Conservation (phyloP, 2,329 filamentous ascomycete genomes). For the Phaeophleospora eucalypticola region DNA sequence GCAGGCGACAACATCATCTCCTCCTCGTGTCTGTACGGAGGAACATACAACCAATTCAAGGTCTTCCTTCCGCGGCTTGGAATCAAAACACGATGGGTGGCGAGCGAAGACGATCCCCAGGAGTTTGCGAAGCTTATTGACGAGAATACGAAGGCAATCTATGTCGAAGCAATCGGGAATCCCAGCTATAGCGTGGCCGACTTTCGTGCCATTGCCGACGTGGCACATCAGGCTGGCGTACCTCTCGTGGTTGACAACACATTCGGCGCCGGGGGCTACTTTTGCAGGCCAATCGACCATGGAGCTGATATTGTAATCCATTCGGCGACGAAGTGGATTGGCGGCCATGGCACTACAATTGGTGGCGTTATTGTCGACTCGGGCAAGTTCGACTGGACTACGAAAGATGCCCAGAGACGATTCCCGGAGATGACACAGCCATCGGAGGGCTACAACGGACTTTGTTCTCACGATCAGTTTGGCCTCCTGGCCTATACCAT, state of each 20-base stretch:
- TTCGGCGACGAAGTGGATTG: slow-evolving; percentile 32
- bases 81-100: slow-evolving; percentile 15
- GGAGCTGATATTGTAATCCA: slow-evolving; percentile 30
- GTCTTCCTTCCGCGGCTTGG: too few relatives aligned
- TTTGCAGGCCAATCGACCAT: slow-evolving; percentile 21
- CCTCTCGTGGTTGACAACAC: slow-evolving; percentile 26
- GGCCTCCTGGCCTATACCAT: slow-evolving; percentile 21
- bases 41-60: slow-evolving; percentile 1
- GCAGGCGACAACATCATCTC: slow-evolving; percentile 1
- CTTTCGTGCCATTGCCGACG: slow-evolving; percentile 1
- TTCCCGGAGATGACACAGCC: slow-evolving; percentile 26
- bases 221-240: slow-evolving; percentile 1
- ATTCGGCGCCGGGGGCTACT: slow-evolving; percentile 27
- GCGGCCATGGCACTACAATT: slow-evolving; percentile 30
- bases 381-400: slow-evolving; percentile 30
- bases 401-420: too few relatives aligned
- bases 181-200: slow-evolving; percentile 2
- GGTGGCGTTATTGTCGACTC: slow-evolving; percentile 29
- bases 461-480: slow-evolving; percentile 28
- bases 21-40: neutral
- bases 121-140: slow-evolving; percentile 12
- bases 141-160: slow-evolving; percentile 9
- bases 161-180: slow-evolving; percentile 2
- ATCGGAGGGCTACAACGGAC: slow-evolving; percentile 23
- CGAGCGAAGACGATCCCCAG: slow-evolving; percentile 12